Conservation (phyloP, 139 green algal species). For the Zygnema circumcarinatum region DNA sequence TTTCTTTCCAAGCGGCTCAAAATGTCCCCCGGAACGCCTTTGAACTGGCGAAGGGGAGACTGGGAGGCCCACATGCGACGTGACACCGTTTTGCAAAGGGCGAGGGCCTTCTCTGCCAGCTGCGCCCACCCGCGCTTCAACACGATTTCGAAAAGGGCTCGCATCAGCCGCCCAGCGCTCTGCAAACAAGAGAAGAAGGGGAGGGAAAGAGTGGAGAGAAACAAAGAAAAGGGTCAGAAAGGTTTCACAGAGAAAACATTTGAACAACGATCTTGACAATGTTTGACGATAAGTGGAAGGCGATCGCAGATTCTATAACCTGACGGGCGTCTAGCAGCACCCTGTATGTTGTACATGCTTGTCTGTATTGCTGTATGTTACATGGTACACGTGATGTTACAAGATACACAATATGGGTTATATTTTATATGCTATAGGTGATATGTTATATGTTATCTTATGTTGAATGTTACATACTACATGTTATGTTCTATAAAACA, state of each 20-base stretch:
- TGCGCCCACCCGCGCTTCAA: conserved; percentile 89
- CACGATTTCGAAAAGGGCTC: conserved; percentile 96
- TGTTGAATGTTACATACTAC: no score
- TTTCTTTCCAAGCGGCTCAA: conserved; percentile 86
- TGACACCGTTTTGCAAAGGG: conserved; percentile 92
- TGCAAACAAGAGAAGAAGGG: conserved; percentile 16
- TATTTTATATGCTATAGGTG: no score
- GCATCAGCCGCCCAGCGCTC: conserved; percentile 86
- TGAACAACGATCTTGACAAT: no score
- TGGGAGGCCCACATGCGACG: conserved; percentile 91
- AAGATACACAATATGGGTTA: not conserved
- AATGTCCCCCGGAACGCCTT: conserved; percentile 60
- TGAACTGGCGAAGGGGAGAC: conserved; percentile 78
- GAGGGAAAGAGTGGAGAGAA: no score
- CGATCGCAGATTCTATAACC: no score
- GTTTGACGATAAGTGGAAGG: no score
- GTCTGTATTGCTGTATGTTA: no score
- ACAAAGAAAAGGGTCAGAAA: no score
- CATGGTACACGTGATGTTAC: not conserved
- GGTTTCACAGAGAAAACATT: no score
- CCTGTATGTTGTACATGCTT: not conserved
- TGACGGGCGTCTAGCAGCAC: no score
- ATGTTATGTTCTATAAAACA: no score
- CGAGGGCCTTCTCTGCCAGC: conserved; percentile 85
- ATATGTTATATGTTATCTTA: no score